phyloP scores from a whole-genome alignment of 805 yeast species.

The Myxozyma monticola region DNA sequence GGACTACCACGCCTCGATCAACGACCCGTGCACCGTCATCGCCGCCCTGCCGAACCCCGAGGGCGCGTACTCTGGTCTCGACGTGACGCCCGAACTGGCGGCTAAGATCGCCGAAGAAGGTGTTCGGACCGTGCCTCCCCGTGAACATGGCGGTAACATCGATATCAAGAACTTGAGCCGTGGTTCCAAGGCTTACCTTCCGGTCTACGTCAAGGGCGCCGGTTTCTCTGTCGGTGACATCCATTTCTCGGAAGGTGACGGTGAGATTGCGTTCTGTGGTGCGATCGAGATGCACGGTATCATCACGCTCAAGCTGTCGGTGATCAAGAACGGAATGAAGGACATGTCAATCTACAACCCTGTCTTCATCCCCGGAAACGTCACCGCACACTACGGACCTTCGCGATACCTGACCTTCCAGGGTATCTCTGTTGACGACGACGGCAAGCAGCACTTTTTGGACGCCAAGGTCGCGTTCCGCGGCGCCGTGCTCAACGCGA shows the following conservation, averaged over 20 bases:
- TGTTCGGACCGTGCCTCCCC: slow-evolving; percentile 51
- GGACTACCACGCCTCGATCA: slow-evolving; percentile 33
- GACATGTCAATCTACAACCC: slow-evolving; percentile 47
- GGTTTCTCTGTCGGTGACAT: slow-evolving; percentile 51
- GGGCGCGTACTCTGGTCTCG: slow-evolving; percentile 46
- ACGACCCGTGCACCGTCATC: slow-evolving; percentile 36
- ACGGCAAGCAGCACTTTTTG: slow-evolving; percentile 48
- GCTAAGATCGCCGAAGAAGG: slow-evolving; percentile 44
- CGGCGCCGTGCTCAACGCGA: slow-evolving; percentile 51
- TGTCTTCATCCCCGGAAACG: slow-evolving; percentile 51
- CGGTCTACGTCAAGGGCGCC: slow-evolving; percentile 51
- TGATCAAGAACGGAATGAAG: slow-evolving; percentile 48
- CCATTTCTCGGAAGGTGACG: slow-evolving; percentile 57
- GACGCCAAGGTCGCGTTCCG: slow-evolving; percentile 54
- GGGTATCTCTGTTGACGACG: slow-evolving; percentile 54
- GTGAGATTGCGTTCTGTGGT: slow-evolving; percentile 57
- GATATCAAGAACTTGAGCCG: slow-evolving; percentile 52
- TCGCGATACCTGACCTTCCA: slow-evolving; percentile 52
- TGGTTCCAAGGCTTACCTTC: slow-evolving; percentile 52
- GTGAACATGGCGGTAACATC: slow-evolving; percentile 55
- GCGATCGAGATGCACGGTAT: slow-evolving; percentile 55
- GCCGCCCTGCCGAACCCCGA: slow-evolving; percentile 46
- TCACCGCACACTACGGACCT: slow-evolving; percentile 51
- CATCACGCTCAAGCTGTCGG: slow-evolving; percentile 45
- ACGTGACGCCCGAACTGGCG: slow-evolving; percentile 40